Base-by-base conservation (phyloP, 2,329 filamentous ascomycete species). In the Fusarium camptoceras region DNA sequence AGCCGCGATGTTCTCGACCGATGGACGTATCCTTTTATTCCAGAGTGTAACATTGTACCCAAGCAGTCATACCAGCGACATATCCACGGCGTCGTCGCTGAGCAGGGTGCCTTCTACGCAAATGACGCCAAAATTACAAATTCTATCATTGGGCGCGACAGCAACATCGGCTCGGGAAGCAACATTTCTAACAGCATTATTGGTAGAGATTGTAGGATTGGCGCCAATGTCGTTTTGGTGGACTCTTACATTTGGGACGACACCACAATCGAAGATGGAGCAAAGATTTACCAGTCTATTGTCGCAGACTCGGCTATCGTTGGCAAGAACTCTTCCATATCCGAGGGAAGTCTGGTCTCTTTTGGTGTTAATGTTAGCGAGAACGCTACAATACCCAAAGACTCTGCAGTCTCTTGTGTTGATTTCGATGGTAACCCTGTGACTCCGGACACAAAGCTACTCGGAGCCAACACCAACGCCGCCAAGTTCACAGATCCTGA, bases 181-280 rank as follows among this genome's bases (percentile, higher is more conserved):
- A 85, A 83, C 1, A 87, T 99, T 31, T 85, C 85, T 11, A 92
- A 92, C 79, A 94, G 92, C 75, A 88, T 96, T 48, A 89, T 99
- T 64, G 96, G 96, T 31, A 88, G 92, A 66, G 87, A 92, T 71
- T 98, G 95, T 81, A 90, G 89, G 70, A 96, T 99, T 72, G 96
- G 96, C 9, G 91, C 88, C 72, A 93, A 96, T 70, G 94, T 96
- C 28, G 87, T 84, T 39, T 89, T 99, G 65, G 87, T 92, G 49
- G 87, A 93, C 72, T 91, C 93, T 24, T 95, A 94, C 74, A 88
- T 99, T 68, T 98, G 95, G 94, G 93, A 98, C 73, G 88, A 94
- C 73, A 89, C 89, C 1, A 87, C 87, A 8, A 88, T 99, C 71
- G 92, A 89, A 2, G 93, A 98, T 76, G 90, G 90, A 22, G 86